Percentiles rank a stretch among this genome's conserved stretches.
These are phyloP conservation scores for Lanmaoa pseudosensibilis DNA, from an alignment of 768 basidiomycete species.

Conservation along the genomic window DNA sequence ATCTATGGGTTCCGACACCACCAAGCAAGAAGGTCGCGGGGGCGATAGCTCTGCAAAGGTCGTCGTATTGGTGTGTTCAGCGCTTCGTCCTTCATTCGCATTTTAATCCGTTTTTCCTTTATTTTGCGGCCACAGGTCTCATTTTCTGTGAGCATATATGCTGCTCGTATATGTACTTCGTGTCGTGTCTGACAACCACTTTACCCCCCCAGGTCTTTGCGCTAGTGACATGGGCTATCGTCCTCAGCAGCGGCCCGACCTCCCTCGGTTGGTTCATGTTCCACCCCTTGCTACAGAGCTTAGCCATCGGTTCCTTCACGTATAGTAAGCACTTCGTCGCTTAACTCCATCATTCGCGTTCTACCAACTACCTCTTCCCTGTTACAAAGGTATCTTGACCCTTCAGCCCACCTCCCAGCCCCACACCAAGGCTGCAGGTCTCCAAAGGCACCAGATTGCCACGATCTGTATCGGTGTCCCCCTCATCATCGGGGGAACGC, in stretches of 20 bases:
- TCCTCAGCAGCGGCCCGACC: conserved; percentile 47
- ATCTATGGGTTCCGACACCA: conserved; percentile 26
- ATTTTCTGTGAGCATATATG: conserved; percentile 13
- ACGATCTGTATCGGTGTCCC: conserved; percentile 58
- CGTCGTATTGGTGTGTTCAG: conserved; percentile 38
- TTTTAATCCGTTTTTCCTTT: neutral
- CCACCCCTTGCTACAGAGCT: conserved; percentile 63
- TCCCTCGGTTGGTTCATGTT: conserved; percentile 60
- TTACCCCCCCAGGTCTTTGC: conserved; percentile 37
- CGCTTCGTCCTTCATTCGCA: neutral
- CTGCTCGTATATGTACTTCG: neutral
- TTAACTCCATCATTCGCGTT: neutral
- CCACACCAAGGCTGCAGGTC: conserved; percentile 62
- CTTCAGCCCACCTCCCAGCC: conserved; percentile 73
- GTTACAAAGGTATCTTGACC: conserved; percentile 62
- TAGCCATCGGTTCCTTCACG: conserved; percentile 55
- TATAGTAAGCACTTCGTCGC: conserved; percentile 48
- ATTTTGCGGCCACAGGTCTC: conserved; percentile 11
- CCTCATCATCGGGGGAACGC: conserved; percentile 55
- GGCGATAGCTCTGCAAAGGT: conserved; percentile 39
- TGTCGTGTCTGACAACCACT: neutral
- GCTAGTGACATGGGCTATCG: conserved; percentile 43
- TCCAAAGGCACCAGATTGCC: conserved; percentile 67
- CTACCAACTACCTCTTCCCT: neutral
- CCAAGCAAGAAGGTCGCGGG: conserved; percentile 38